phyloP scores from a whole-genome alignment of 164 flowering plant genomes.

The Cinnamomum micranthum region DNA sequence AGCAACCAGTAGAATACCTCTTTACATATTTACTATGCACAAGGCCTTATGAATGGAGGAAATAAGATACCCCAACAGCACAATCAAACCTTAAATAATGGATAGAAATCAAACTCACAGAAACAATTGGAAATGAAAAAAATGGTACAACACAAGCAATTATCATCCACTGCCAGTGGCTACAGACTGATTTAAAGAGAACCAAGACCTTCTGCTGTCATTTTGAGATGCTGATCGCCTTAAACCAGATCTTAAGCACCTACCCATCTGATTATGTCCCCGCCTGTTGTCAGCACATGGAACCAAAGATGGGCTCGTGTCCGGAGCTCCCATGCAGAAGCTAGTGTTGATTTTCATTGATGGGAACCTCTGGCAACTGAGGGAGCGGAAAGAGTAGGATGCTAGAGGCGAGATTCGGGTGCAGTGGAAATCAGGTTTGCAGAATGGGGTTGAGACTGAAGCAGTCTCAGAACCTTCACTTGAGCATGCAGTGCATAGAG shows the following conservation, averaged over 20 bases:
- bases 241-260: slow-evolving; percentile 45
- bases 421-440: slow-evolving; percentile 49
- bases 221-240: slow-evolving; percentile 55
- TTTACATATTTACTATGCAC: slow-evolving; percentile 13
- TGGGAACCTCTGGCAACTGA: slow-evolving; percentile 69
- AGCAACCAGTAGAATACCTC: neutral
- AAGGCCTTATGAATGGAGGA: slow-evolving; percentile 4
- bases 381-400: slow-evolving; percentile 44
- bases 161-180: slow-evolving; percentile 45
- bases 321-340: slow-evolving; percentile 65
- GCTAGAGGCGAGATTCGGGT: slow-evolving; percentile 38
- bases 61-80: neutral
- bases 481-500: slow-evolving; percentile 59
- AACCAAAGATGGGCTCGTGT: slow-evolving; percentile 42
- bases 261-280: slow-evolving; percentile 28
- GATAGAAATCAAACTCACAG: slow-evolving; percentile 1
- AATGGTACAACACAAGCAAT: neutral
- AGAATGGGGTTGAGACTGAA: slow-evolving; percentile 50
- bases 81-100: slow-evolving; percentile 9
- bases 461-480: slow-evolving; percentile 36
- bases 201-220: slow-evolving; percentile 47
- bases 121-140: neutral
- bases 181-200: slow-evolving; percentile 51
- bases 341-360: slow-evolving; percentile 57
- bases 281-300: slow-evolving; percentile 29